Evolutionary conservation across 1,284 basidiomycete species (phyloP).

Genomic region (Papiliotrema flavescens): DNA sequence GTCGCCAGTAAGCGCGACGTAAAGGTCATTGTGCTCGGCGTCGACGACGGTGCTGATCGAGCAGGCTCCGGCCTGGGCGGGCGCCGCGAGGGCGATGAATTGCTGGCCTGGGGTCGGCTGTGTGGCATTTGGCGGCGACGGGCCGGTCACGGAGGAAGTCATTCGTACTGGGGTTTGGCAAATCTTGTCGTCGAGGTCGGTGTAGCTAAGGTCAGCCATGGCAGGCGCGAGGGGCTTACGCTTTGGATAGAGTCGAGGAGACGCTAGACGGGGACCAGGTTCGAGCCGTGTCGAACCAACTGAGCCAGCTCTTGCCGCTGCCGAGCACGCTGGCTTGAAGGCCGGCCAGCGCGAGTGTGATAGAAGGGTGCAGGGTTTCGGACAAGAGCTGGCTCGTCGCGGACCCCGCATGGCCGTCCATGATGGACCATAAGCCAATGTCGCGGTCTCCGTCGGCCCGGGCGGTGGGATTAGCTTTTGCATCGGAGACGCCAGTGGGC

Average conservation of each 20-base stretch:
- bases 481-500: slow-evolving; percentile 26
- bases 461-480: neutral
- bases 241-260: slow-evolving; percentile 21
- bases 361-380: slow-evolving; percentile 78
- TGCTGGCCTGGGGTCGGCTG: slow-evolving; percentile 20
- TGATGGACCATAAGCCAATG: slow-evolving; percentile 76
- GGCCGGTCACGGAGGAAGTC: neutral
- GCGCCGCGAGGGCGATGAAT: slow-evolving; percentile 62
- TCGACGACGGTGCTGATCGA: slow-evolving; percentile 82
- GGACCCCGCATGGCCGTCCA: slow-evolving; percentile 87
- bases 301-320: slow-evolving; percentile 11
- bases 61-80: slow-evolving; percentile 80
- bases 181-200: slow-evolving; percentile 54
- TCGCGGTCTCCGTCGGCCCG: slow-evolving; percentile 56
- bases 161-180: slow-evolving; percentile 44
- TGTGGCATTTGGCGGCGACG: neutral
- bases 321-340: slow-evolving; percentile 42
- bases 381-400: slow-evolving; percentile 83
- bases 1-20: slow-evolving; percentile 90
- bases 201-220: slow-evolving; percentile 37
- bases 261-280: slow-evolving; percentile 34
- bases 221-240: slow-evolving; percentile 21
- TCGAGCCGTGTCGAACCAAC: slow-evolving; percentile 14
- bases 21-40: slow-evolving; percentile 71
- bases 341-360: slow-evolving; percentile 68